Percentiles rank a stretch among this genome's conserved stretches.
These are phyloP conservation scores for Coccomyxa subellipsoidea DNA, from an alignment of 163 green algal genomes.

Conservation along the genomic window DNA sequence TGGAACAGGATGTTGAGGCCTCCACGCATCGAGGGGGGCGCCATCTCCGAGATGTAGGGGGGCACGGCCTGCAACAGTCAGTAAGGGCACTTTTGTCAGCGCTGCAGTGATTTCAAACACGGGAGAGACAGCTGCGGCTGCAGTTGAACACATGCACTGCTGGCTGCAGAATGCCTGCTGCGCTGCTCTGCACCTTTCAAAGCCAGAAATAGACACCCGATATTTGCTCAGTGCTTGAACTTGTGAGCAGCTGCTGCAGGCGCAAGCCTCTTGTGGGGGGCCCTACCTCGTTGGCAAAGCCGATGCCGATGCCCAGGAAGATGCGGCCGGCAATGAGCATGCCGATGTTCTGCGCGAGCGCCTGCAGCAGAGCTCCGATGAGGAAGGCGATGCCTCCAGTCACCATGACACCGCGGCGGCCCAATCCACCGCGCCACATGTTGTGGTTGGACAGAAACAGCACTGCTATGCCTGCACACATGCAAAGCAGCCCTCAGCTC, in stretches of 20 bases:
- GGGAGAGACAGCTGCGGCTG: no score
- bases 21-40: constrained; percentile 42
- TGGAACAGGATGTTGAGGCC: constrained; percentile 72
- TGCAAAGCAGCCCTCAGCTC: neutral
- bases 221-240: no score
- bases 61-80: neutral
- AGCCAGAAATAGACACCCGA: no score
- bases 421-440: neutral
- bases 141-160: neutral
- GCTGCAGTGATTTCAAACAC: neutral
- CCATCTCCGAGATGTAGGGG: constrained; percentile 45
- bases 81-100: neutral
- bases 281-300: neutral
- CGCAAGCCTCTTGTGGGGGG: no score
- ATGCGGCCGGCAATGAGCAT: neutral
- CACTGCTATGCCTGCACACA: neutral
- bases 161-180: neutral
- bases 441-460: neutral
- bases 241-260: no score
- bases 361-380: no score
- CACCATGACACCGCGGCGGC: no score
- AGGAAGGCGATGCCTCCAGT: no score
- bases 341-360: neutral
- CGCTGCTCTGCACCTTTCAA: no score
- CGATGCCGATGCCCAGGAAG: neutral